Conservation (phyloP, 768 basidiomycete species). For the Trametes punicea region DNA sequence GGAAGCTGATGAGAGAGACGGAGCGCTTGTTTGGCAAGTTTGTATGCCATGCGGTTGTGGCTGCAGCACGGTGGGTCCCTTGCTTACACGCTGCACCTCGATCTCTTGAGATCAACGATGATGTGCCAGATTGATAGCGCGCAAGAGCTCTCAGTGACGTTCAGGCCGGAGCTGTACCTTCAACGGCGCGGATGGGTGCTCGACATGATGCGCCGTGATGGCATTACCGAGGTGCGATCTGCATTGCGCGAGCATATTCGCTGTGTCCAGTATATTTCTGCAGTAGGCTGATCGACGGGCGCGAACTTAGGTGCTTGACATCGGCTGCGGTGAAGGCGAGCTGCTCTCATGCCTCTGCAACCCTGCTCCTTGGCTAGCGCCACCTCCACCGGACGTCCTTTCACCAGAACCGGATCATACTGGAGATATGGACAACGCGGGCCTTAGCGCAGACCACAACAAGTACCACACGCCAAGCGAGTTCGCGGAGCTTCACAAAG, state of each 20-base stretch:
- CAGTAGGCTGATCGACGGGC: background rate
- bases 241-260: background rate
- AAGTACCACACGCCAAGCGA: background rate
- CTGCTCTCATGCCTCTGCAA: conserved; percentile 68
- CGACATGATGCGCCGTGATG: conserved; percentile 26
- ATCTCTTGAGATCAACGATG: background rate
- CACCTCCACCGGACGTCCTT: conserved; percentile 27
- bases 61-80: too few relatives aligned
- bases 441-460: conserved; percentile 2
- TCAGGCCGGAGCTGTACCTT: conserved; percentile 26
- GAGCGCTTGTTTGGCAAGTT: background rate
- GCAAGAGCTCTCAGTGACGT: conserved; percentile 28
- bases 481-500: conserved; percentile 4
- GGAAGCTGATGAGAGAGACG: background rate
- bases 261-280: background rate
- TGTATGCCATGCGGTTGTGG: background rate
- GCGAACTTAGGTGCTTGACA: conserved; percentile 60
- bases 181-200: conserved; percentile 30
- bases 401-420: too few relatives aligned
- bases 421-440: too few relatives aligned
- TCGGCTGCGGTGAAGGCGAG: conserved; percentile 83
- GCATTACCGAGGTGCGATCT: conserved; percentile 21
- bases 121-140: conserved; percentile 5
- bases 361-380: conserved; percentile 68
- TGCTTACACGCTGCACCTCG: background rate